These are phyloP conservation scores for Tulasnella sp. DNA, from an alignment of 768 basidiomycete genomes.

Conservation along the genomic window DNA sequence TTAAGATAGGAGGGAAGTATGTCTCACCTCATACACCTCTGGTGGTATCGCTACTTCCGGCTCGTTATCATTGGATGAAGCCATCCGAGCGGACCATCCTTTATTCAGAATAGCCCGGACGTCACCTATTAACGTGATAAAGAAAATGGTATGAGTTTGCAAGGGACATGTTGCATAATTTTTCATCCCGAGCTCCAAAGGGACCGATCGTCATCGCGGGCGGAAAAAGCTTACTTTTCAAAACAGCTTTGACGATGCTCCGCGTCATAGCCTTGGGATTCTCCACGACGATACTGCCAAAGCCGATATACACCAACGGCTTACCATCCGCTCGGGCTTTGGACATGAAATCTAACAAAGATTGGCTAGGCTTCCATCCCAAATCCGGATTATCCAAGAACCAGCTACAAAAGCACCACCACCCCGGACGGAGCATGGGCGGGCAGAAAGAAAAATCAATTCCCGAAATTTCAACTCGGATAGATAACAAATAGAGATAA, in stretches of 20 bases:
- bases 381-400: conserved; percentile 61
- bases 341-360: conserved; percentile 52
- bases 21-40: conserved; percentile 47
- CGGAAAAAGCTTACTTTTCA: conserved; percentile 47
- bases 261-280: conserved; percentile 53
- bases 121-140: conserved; percentile 43
- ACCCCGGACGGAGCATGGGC: background rate
- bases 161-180: background rate
- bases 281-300: conserved; percentile 66
- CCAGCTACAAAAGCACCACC: conserved; percentile 46
- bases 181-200: too few relatives aligned
- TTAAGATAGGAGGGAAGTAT: conserved; percentile 2
- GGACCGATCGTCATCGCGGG: background rate
- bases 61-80: conserved; percentile 42
- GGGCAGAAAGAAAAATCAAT: background rate
- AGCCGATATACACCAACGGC: conserved; percentile 67
- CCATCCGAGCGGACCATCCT: conserved; percentile 62
- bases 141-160: background rate
- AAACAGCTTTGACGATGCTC: conserved; percentile 56
- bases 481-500: background rate
- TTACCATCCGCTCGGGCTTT: conserved; percentile 55
- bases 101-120: conserved; percentile 66
- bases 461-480: background rate
- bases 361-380: conserved; percentile 53
- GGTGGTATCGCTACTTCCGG: conserved; percentile 49